Evolutionary conservation across 371 early-diverging fungal genomes (phyloP).

Genomic region (Apophysomyces sp.): DNA sequence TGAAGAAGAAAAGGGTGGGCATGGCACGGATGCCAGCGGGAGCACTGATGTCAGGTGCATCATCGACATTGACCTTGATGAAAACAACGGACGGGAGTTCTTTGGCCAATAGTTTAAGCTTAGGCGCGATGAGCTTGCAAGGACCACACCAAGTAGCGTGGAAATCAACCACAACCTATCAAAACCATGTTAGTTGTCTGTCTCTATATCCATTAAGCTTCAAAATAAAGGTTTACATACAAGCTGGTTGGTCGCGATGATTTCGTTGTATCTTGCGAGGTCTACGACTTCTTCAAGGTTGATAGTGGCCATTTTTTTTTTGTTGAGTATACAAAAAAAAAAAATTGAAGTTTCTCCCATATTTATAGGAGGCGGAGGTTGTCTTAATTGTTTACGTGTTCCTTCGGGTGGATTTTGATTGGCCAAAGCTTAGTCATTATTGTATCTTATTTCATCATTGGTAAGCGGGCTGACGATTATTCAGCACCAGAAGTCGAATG

Average conservation of each 20-base stretch:
- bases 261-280: slow-evolving; percentile 28
- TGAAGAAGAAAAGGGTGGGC: slow-evolving; percentile 89
- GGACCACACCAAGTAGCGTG: slow-evolving; percentile 79
- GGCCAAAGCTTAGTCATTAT: slow-evolving; percentile 3
- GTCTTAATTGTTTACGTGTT: background rate
- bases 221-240: slow-evolving; percentile 16
- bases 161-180: slow-evolving; percentile 65
- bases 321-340: slow-evolving; percentile 5
- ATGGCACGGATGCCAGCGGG: slow-evolving; percentile 67
- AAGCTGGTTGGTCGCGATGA: slow-evolving; percentile 24
- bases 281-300: slow-evolving; percentile 22
- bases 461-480: background rate
- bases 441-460: background rate
- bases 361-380: slow-evolving; percentile 10
- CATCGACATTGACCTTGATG: slow-evolving; percentile 87
- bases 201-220: slow-evolving; percentile 7
- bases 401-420: slow-evolving; percentile 2
- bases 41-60: slow-evolving; percentile 55
- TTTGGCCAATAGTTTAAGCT: slow-evolving; percentile 57
- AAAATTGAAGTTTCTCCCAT: background rate
- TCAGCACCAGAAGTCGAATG: background rate
- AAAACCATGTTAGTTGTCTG: slow-evolving; percentile 9
- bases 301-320: slow-evolving; percentile 11
- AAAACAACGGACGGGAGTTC: slow-evolving; percentile 61
- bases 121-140: slow-evolving; percentile 87